Evolutionary conservation across 2,329 filamentous ascomycete genomes (phyloP), one percentile per base, ranked within the genome.

Genomic region (Fusarium odoratissimum): DNA sequence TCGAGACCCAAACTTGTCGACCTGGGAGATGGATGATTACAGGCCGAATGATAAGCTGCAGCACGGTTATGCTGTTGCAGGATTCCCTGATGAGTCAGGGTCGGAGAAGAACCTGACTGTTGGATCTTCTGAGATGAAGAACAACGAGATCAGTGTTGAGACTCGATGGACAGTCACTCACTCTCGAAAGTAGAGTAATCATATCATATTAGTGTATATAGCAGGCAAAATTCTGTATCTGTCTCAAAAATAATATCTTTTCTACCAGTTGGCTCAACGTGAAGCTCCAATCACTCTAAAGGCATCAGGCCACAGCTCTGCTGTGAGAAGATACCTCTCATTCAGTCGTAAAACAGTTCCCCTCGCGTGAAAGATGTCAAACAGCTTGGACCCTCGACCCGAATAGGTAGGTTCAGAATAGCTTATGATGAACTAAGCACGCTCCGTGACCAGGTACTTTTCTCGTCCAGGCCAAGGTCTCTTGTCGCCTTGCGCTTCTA

Each of bases 1-100:
- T 10, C 59, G 66, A 8, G 60, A 67, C 25, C 69, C 71, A 19
- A 69, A 68, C 12, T 23, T 70, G 8, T 66, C 74, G 4, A 67
- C 65, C 2, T 78, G 76, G 76, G 76, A 78, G 67, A 76, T 78
- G 73, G 71, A 77, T 3, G 64, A 76, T 12, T 77, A 75, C 30
- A 61, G 64, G 4, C 67, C 70, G 2, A 30, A 60, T 1, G 60
- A 67, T 4, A 76, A 75, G 45, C 45, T 52, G 8, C 60, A 69
- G 25, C 65, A 74, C 8, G 66, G 70, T 28, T 63, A 67, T 14
- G 55, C 31, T 4, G 64, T 77, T 1, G 30, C 49, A 1, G 71
- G 71, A 11, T 61, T 70, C 13, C 59, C 52, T 1, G 75, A 78
- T 41, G 75, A 77, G 52, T 70, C 73, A 14, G 72, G 73, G 1